A percentile compares a stretch with the other conserved stretches of the same genome.
Conservation (phyloP, 352 stramenopile genomes). For the Phytophthora parvispora region DNA sequence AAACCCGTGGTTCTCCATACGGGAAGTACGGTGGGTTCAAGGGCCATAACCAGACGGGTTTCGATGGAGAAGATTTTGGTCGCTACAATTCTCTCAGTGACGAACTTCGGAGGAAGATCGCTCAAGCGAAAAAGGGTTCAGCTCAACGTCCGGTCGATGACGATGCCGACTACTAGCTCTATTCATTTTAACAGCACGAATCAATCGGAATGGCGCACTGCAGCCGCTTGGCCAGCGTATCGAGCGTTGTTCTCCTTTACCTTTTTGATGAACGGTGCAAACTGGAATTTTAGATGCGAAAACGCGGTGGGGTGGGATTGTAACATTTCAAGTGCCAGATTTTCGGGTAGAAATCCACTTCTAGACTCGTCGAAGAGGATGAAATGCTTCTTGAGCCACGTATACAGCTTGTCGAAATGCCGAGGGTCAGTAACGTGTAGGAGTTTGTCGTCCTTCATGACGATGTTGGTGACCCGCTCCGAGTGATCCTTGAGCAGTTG, state of each 20-base stretch:
- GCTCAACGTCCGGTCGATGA: constrained; percentile 14
- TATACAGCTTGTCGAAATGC: constrained; percentile 76
- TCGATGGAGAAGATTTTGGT: constrained; percentile 30
- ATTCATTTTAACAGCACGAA: not conserved
- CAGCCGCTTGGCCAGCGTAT: constrained; percentile 50
- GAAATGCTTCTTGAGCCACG: constrained; percentile 82
- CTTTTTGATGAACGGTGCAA: constrained; percentile 53
- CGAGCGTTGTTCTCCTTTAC: constrained; percentile 57
- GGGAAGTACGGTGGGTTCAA: constrained; percentile 24
- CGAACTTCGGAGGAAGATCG: constrained; percentile 31
- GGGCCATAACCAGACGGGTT: not conserved
- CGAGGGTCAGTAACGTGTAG: constrained; percentile 37
- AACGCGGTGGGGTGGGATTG: constrained; percentile 51
- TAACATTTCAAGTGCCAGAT: constrained; percentile 55
- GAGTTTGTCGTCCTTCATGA: constrained; percentile 29
- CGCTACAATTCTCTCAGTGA: constrained; percentile 49
- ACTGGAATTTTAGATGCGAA: constrained; percentile 55
- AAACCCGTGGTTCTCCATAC: constrained; percentile 3
- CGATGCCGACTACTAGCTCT: constrained; percentile 26
- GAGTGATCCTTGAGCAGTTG: constrained; percentile 71
- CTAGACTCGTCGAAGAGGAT: constrained; percentile 50
- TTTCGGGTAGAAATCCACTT: constrained; percentile 45
- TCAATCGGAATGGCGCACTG: constrained; percentile 32
- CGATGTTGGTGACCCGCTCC: constrained; percentile 11
- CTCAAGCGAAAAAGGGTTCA: constrained; percentile 7